Conservation (phyloP, 768 basidiomycete species). For the Phlegmacium glaucopus region DNA sequence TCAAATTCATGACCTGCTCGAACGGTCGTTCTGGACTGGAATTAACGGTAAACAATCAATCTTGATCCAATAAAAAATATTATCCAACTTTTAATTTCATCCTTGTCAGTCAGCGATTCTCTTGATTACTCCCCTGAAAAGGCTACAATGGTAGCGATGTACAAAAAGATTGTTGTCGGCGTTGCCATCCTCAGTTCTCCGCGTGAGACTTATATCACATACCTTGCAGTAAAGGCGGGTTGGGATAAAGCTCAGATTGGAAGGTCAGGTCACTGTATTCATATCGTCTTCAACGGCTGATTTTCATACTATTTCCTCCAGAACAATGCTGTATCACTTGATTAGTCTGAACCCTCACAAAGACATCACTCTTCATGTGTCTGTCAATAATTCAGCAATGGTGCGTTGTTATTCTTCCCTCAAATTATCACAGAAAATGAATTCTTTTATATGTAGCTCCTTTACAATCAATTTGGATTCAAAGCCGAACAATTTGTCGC, state of each 20-base stretch:
- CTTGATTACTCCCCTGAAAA: constrained; percentile 66
- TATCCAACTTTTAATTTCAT: neutral
- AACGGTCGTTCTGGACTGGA: constrained; percentile 71
- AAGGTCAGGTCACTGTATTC: constrained; percentile 40
- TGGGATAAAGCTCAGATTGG: constrained; percentile 83
- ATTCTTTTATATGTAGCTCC: constrained; percentile 40
- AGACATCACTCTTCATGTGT: constrained; percentile 82
- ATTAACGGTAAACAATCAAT: constrained; percentile 54
- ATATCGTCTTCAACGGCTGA: constrained; percentile 3
- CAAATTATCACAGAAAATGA: neutral
- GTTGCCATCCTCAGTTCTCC: constrained; percentile 75
- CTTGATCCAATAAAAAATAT: constrained; percentile 1
- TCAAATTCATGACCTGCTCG: constrained; percentile 71
- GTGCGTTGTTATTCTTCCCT: constrained; percentile 32
- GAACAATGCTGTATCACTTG: constrained; percentile 77
- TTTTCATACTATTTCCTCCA: constrained; percentile 22
- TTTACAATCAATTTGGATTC: constrained; percentile 87
- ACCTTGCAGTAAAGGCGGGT: constrained; percentile 71
- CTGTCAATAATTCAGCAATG: constrained; percentile 79
- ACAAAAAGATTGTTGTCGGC: constrained; percentile 70
- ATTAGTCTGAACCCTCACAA: constrained; percentile 67
- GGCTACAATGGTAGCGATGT: constrained; percentile 73
- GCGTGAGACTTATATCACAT: constrained; percentile 79
- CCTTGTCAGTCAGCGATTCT: constrained; percentile 58
- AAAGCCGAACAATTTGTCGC: constrained; percentile 83